phyloP scores from a whole-genome alignment of 345 rosid species.

The Clausena lansium region DNA sequence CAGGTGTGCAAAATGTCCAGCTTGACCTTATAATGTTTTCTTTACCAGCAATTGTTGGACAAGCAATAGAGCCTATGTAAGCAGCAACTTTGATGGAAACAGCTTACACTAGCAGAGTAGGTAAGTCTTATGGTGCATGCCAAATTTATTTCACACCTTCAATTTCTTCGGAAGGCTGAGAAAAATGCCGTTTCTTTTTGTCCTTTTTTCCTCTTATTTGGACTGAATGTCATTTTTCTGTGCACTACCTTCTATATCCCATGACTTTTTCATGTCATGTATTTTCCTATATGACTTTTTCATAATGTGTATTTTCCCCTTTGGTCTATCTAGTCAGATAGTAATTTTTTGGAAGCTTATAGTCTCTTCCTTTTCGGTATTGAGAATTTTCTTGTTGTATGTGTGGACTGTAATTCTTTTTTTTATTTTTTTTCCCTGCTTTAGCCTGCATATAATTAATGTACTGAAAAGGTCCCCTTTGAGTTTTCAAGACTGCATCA shows the following conservation, averaged over 20 bases:
- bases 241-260: neutral
- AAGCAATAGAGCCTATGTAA: slow-evolving; percentile 29
- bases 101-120: slow-evolving; percentile 26
- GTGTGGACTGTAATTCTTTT: too few species aligned
- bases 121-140: slow-evolving; percentile 9
- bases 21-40: slow-evolving; percentile 28
- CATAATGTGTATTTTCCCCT: neutral
- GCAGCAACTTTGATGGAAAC: slow-evolving; percentile 33
- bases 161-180: neutral
- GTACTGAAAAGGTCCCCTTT: slow-evolving; percentile 21
- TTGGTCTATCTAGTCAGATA: neutral
- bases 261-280: too few species aligned
- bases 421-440: neutral
- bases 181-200: neutral
- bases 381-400: neutral
- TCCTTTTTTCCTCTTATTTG: too few species aligned
- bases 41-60: slow-evolving; percentile 33
- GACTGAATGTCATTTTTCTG: neutral
- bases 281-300: too few species aligned
- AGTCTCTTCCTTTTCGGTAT: neutral
- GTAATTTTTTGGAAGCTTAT: neutral
- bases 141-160: neutral
- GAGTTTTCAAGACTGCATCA: slow-evolving; percentile 23
- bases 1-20: slow-evolving; percentile 16
- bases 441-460: slow-evolving; percentile 2